Base-by-base conservation (phyloP, 2,329 filamentous ascomycete genomes). In the Phialophora chinensis region DNA sequence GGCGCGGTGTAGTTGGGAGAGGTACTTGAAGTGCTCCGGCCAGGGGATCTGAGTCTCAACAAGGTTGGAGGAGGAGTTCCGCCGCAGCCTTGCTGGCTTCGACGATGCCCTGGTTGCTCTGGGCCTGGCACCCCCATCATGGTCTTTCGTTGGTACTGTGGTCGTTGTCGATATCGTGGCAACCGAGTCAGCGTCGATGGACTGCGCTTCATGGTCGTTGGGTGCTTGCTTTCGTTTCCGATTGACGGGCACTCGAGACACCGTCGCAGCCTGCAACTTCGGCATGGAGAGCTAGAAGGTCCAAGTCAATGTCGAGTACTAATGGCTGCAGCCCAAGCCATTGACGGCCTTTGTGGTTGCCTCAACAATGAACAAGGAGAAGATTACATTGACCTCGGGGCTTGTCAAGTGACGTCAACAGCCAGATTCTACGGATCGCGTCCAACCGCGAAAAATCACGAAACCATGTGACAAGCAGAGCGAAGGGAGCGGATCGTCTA, bases 1-100 rank as follows among this genome's bases (percentile, higher is more conserved):
- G 1, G 95, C 94, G 67, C 88, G 87, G 76, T 98, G 91, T 0
- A 89, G 91, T 76, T 89, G 88, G 29, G 90, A 88, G 8, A 98
- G 84, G 50, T 83, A 82, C 64, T 87, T 89, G 77, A 98, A 91
- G 54, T 85, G 82, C 1, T 87, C 84, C 0, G 93, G 93, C 93
- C 94, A 97, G 50, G 85, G 84, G 59, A 85, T 81, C 1, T 82
- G 76, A 1, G 82, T 78, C 70, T 86, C 83, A n/a, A 86, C 78
- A 0, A 83, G 60, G 29, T 69, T 67, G 7, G 77, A 81, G 2
- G 84, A 86, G 2, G 84, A 85, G 49, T 76, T 75, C 10, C 79
- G 77, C 12, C 79, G 77, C 0, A 80, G 73, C 4, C 82, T 70
- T 5, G 79, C 60, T 2, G 75, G 27, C 66, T 73, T 59, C 73